Conservation (phyloP, 2,329 filamentous ascomycete species). For the Ophiocordyceps australis region DNA sequence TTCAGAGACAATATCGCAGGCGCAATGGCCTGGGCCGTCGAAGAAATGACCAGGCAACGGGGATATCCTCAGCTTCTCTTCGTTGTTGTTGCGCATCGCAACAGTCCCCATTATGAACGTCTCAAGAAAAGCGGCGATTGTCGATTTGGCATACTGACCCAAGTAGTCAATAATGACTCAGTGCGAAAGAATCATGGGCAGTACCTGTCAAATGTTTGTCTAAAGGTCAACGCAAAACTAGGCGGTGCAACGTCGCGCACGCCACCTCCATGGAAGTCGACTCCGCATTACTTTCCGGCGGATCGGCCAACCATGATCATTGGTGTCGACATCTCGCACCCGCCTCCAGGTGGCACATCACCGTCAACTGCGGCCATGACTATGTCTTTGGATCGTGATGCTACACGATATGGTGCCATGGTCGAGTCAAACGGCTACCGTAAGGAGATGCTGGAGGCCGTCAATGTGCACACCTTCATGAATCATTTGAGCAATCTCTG, state of each 20-base stretch:
- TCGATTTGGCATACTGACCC: conserved; percentile 65
- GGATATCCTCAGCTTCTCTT: conserved; percentile 58
- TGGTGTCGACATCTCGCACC: conserved; percentile 81
- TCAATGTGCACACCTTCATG: conserved; percentile 50
- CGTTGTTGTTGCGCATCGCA: conserved; percentile 56
- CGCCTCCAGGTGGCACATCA: conserved; percentile 44
- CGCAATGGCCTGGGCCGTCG: conserved; percentile 23
- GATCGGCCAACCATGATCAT: conserved; percentile 58
- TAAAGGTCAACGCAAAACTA: conserved; percentile 96
- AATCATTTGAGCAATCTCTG: conserved; percentile 46
- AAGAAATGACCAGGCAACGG: conserved; percentile 33
- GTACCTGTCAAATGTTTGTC: conserved; percentile 82
- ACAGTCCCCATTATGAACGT: conserved; percentile 56
- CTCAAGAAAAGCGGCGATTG: conserved; percentile 85
- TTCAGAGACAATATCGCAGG: conserved; percentile 24
- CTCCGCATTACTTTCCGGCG: conserved; percentile 15
- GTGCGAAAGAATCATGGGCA: conserved; percentile 55
- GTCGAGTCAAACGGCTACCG: conserved; percentile 72
- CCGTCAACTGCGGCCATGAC: conserved; percentile 80
- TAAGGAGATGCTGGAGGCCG: conserved; percentile 55
- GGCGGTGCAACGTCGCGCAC: conserved; percentile 55
- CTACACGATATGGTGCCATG: conserved; percentile 58
- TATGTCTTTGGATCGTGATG: conserved; percentile 55
- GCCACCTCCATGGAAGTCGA: conserved; percentile 13
- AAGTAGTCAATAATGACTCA: conserved; percentile 58